phyloP scores from a whole-genome alignment of 257 asterid species.

The Coffea canephora region DNA sequence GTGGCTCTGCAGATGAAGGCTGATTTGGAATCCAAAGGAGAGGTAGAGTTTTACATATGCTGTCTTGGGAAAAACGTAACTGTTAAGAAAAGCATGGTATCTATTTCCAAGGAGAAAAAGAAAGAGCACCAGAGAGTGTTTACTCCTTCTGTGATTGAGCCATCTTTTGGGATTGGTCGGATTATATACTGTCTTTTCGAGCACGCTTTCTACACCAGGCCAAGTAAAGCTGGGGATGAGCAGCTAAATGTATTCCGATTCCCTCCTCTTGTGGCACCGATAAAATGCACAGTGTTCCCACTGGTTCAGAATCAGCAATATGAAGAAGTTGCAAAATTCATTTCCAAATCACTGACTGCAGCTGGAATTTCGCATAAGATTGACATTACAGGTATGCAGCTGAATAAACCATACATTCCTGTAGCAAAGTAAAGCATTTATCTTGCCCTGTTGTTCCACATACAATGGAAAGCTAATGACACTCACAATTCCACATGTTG shows the following conservation, averaged over 20 bases:
- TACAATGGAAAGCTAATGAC: background rate
- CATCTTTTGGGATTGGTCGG: slow-evolving; percentile 84
- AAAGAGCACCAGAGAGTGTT: slow-evolving; percentile 79
- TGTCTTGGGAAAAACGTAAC: slow-evolving; percentile 63
- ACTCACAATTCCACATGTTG: background rate
- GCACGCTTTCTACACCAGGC: slow-evolving; percentile 67
- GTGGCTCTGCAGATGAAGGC: slow-evolving; percentile 80
- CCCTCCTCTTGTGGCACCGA: slow-evolving; percentile 72
- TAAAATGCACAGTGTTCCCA: slow-evolving; percentile 81
- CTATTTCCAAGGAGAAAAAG: slow-evolving; percentile 59
- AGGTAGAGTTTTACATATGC: slow-evolving; percentile 64
- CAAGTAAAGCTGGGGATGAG: slow-evolving; percentile 76
- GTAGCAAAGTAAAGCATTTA: background rate
- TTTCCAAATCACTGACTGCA: slow-evolving; percentile 55
- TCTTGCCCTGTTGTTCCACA: background rate
- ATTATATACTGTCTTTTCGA: slow-evolving; percentile 77
- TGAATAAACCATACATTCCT: slow-evolving; percentile 4
- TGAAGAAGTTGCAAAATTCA: slow-evolving; percentile 60
- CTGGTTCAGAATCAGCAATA: slow-evolving; percentile 66
- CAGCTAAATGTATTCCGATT: slow-evolving; percentile 68
- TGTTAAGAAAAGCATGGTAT: slow-evolving; percentile 58
- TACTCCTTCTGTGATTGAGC: slow-evolving; percentile 84
- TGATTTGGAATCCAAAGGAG: slow-evolving; percentile 57
- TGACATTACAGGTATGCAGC: slow-evolving; percentile 62
- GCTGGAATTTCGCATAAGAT: slow-evolving; percentile 69